These are phyloP conservation scores for Kodamaea ohmeri DNA, from an alignment of 1,139 yeast genomes.

Conservation along the genomic window DNA sequence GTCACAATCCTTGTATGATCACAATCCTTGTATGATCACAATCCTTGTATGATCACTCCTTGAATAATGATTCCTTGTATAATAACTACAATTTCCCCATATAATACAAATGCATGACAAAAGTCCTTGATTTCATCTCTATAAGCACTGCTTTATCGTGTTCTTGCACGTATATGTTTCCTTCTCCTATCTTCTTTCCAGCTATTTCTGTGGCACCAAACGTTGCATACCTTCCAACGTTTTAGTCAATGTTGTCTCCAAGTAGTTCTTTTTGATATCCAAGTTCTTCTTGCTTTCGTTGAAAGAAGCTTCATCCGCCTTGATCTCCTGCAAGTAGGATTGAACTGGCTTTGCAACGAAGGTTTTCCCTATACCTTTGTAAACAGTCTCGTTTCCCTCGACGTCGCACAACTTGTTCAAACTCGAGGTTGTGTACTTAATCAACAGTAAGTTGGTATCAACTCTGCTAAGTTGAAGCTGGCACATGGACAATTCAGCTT, in stretches of 20 bases:
- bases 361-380: conserved; percentile 86
- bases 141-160: too few species aligned
- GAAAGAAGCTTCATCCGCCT: conserved; percentile 51
- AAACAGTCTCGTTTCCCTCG: conserved; percentile 49
- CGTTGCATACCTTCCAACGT: conserved; percentile 63
- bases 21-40: too few species aligned
- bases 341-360: conserved; percentile 47
- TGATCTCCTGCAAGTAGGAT: conserved; percentile 48
- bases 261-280: conserved; percentile 65
- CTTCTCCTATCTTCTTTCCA: conserved; percentile 1
- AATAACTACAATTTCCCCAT: too few species aligned
- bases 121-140: too few species aligned
- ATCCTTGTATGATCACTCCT: too few species aligned
- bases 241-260: conserved; percentile 75
- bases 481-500: conserved; percentile 65
- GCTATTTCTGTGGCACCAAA: conserved; percentile 25
- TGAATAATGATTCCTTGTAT: too few species aligned
- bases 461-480: conserved; percentile 56
- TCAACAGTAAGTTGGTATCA: conserved; percentile 56
- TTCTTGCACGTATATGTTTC: too few species aligned
- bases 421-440: conserved; percentile 55
- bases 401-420: conserved; percentile 39
- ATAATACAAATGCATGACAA: too few species aligned
- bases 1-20: too few species aligned
- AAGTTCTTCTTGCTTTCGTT: conserved; percentile 60